phyloP scores from a whole-genome alignment of 192 early-diverging fungal genomes.

The Backusella macrospora region DNA sequence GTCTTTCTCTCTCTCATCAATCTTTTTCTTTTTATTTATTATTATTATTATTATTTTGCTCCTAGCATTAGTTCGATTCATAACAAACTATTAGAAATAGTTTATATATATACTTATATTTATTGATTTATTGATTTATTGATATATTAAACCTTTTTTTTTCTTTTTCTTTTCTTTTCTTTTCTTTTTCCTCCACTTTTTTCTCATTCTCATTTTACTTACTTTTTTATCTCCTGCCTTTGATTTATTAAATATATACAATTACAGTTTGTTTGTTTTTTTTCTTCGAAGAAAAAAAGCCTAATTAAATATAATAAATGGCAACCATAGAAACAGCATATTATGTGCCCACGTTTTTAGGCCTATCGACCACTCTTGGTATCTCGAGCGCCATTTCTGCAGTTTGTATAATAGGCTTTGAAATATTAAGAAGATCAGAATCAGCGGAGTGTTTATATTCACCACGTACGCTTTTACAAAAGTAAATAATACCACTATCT shows the following conservation, averaged over 20 bases:
- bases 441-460: conserved; percentile 55
- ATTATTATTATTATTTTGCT: too few species aligned
- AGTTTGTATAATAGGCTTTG: conserved; percentile 52
- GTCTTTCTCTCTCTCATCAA: background rate
- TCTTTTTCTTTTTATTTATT: too few species aligned
- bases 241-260: background rate
- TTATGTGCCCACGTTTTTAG: conserved; percentile 51
- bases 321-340: conserved; percentile 48
- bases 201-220: background rate
- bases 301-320: conserved; percentile 24
- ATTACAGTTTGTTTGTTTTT: background rate
- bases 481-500: background rate
- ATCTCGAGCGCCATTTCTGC: conserved; percentile 49
- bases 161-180: background rate
- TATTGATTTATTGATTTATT: background rate
- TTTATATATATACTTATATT: background rate
- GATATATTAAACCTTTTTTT: background rate
- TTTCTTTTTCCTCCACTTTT: background rate
- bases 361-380: conserved; percentile 54
- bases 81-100: too few species aligned
- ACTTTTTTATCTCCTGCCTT: background rate
- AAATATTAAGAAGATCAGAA: conserved; percentile 50
- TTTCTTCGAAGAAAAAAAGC: background rate
- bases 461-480: conserved; percentile 44
- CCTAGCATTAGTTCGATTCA: too few species aligned